phyloP scores from a whole-genome alignment of 352 stramenopile species.

The Peronospora destructor region DNA sequence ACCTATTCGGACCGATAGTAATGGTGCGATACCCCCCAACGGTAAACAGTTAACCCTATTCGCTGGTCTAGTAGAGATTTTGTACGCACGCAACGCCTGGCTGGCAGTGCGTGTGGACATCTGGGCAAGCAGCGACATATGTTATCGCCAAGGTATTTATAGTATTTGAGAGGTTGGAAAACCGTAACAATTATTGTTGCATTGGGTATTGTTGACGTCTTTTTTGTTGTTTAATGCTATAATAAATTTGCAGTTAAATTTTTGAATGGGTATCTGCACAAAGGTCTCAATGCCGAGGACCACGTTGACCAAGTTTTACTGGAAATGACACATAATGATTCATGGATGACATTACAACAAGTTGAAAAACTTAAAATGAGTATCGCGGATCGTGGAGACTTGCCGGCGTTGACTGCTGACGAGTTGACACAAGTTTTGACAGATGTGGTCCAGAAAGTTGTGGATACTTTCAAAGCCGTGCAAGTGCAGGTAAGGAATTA shows the following conservation, averaged over 20 bases:
- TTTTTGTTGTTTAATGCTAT: not conserved
- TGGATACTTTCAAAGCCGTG: constrained; percentile 15
- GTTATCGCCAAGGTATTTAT: constrained; percentile 16
- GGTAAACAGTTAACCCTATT: constrained; percentile 14
- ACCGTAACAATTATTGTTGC: not conserved
- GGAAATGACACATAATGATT: not conserved
- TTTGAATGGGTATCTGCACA: constrained; percentile 20
- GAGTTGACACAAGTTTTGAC: constrained; percentile 18
- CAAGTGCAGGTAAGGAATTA: constrained; percentile 27
- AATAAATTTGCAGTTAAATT: constrained; percentile 25
- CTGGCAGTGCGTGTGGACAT: constrained; percentile 24
- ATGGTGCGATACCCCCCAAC: not conserved
- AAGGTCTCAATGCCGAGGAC: constrained; percentile 1
- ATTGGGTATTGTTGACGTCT: not conserved
- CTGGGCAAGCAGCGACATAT: constrained; percentile 14
- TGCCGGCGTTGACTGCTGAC: constrained; percentile 11
- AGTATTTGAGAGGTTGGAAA: not conserved
- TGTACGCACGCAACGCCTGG: constrained; percentile 24
- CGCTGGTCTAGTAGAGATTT: constrained; percentile 23
- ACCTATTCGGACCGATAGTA: constrained; percentile 5
- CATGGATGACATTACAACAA: constrained; percentile 14
- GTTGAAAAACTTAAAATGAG: constrained; percentile 11
- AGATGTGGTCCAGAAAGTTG: constrained; percentile 15
- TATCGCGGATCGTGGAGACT: constrained; percentile 2
- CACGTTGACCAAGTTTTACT: constrained; percentile 4